A percentile compares a stretch with the other conserved stretches of the same genome.
phyloP scores from a whole-genome alignment of 2,329 filamentous ascomycete species.

The Amphichorda felina region DNA sequence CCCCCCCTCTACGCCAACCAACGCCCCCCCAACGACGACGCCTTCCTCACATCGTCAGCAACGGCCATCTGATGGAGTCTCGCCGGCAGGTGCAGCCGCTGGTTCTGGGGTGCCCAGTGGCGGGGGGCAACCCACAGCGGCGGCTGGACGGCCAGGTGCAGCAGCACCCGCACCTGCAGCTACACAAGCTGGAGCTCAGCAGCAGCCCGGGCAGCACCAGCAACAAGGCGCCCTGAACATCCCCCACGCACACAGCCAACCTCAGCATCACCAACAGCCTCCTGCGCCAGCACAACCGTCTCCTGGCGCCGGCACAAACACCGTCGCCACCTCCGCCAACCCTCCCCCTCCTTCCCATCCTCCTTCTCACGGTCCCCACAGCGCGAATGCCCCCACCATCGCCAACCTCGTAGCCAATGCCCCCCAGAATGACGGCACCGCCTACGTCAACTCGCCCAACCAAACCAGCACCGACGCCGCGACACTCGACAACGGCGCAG shows the following conservation, averaged over 20 bases:
- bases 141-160: slow-evolving; percentile 5
- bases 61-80: background rate
- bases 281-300: slow-evolving; percentile 8
- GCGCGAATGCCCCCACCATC: slow-evolving; percentile 1
- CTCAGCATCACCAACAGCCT: slow-evolving; percentile 26
- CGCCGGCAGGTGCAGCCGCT: no score
- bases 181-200: background rate
- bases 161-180: slow-evolving; percentile 5
- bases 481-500: slow-evolving; percentile 9
- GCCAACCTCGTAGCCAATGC: slow-evolving; percentile 76
- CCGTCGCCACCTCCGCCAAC: slow-evolving; percentile 1
- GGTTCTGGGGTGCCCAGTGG: background rate
- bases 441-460: slow-evolving; percentile 7
- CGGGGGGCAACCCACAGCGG: no score
- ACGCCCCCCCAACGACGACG: background rate
- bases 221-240: slow-evolving; percentile 40
- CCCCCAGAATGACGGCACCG: slow-evolving; percentile 28
- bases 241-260: slow-evolving; percentile 20
- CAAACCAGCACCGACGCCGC: slow-evolving; percentile 7
- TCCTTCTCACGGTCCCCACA: no score
- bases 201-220: background rate
- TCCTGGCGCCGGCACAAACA: slow-evolving; percentile 3
- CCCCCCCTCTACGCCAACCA: slow-evolving; percentile 11
- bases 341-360: background rate
- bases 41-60: background rate